Percentiles rank a stretch among this genome's conserved stretches.
Conservation (phyloP, 208 protist species). For the Trypanosoma melophagium region DNA sequence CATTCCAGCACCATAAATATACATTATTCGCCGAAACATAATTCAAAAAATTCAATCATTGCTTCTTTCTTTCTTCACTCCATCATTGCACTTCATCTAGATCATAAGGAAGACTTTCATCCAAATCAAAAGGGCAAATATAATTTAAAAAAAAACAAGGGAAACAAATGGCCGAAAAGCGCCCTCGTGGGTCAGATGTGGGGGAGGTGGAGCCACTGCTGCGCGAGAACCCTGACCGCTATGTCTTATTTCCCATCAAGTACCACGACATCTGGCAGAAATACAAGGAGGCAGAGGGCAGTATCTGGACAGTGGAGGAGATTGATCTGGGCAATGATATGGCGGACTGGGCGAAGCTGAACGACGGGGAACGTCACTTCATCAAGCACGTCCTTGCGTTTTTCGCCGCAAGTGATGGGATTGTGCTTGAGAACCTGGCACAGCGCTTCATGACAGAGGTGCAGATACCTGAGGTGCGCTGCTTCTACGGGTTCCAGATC, state of each 20-base stretch:
- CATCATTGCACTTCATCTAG: too few relatives aligned
- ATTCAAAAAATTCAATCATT: too few relatives aligned
- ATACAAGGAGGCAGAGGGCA: constrained; percentile 99
- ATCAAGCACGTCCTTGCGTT: constrained; percentile 99
- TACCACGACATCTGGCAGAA: constrained; percentile 98
- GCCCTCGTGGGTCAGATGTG: not conserved
- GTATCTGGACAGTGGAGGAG: constrained; percentile 99
- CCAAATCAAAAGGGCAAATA: not conserved
- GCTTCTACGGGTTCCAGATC: constrained; percentile 99
- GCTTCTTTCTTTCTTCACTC: too few relatives aligned
- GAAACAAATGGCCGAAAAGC: not conserved
- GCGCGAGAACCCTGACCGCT: constrained; percentile 95
- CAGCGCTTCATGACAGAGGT: constrained; percentile 97
- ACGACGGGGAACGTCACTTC: constrained; percentile 96
- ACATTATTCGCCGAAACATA: too few relatives aligned
- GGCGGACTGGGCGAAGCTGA: constrained; percentile 96
- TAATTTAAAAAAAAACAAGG: not conserved
- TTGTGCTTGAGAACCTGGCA: constrained; percentile 98
- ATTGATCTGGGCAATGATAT: constrained; percentile 96
- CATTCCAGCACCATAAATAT: too few relatives aligned
- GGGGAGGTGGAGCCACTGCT: constrained; percentile 91
- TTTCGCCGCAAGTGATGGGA: constrained; percentile 98
- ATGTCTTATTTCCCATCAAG: constrained; percentile 98
- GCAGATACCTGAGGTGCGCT: constrained; percentile 97
- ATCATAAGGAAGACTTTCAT: too few relatives aligned